phyloP scores from a whole-genome alignment of 2,329 filamentous ascomycete species.

The Coleophoma eucalyptorum region DNA sequence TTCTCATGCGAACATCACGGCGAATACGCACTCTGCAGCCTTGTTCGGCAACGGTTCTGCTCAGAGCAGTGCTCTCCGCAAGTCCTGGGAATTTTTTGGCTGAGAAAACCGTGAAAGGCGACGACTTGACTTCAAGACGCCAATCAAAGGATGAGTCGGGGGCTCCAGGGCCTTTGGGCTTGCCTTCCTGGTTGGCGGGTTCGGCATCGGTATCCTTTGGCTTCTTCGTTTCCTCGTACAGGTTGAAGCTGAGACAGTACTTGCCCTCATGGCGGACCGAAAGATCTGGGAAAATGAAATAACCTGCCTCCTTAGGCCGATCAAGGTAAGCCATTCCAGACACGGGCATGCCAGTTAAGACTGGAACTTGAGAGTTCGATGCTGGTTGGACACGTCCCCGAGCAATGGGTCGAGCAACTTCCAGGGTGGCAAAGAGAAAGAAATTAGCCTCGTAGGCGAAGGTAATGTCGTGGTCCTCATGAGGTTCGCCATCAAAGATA shows the following conservation, averaged over 20 bases:
- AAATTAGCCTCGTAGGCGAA: slow-evolving; percentile 96
- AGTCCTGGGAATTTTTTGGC: slow-evolving; percentile 98
- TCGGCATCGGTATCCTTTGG: slow-evolving; percentile 67
- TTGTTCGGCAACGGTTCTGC: slow-evolving; percentile 90
- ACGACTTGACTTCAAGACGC: slow-evolving; percentile 85
- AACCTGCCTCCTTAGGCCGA: slow-evolving; percentile 74
- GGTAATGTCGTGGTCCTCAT: slow-evolving; percentile 60
- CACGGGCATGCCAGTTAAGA: slow-evolving; percentile 90
- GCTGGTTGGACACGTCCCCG: slow-evolving; percentile 70
- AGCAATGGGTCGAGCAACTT: slow-evolving; percentile 79
- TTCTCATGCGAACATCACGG: slow-evolving; percentile 88
- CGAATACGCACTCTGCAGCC: slow-evolving; percentile 95
- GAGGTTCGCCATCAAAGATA: slow-evolving; percentile 67
- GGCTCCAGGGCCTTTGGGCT: slow-evolving; percentile 30
- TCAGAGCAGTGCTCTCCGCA: slow-evolving; percentile 82
- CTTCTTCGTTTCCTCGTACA: slow-evolving; percentile 93
- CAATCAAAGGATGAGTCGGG: slow-evolving; percentile 62
- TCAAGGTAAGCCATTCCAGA: slow-evolving; percentile 96
- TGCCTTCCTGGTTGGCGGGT: slow-evolving; percentile 28
- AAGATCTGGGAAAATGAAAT: slow-evolving; percentile 96
- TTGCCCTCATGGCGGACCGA: slow-evolving; percentile 94
- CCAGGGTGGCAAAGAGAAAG: slow-evolving; percentile 91
- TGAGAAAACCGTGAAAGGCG: slow-evolving; percentile 84
- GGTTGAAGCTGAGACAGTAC: slow-evolving; percentile 85
- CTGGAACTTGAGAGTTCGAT: slow-evolving; percentile 66